A percentile compares a stretch with the other conserved stretches of the same genome.
Conservation (phyloP, 768 basidiomycete species). For the Boletus fagicola region DNA sequence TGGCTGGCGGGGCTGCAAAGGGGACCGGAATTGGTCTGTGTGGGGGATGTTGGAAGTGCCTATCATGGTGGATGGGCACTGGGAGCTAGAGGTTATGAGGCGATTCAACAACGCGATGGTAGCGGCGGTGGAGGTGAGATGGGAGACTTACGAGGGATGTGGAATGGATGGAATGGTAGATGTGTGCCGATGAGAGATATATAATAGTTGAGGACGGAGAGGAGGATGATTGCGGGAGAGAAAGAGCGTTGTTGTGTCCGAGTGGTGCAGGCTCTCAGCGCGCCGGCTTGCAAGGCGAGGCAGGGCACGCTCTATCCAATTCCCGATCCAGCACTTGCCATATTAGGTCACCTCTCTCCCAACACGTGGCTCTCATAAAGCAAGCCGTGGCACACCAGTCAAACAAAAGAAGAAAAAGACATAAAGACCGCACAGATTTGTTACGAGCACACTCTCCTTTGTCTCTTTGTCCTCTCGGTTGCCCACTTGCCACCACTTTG, state of each 20-base stretch:
- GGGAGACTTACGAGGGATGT: constrained; percentile 5
- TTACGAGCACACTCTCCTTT: background rate
- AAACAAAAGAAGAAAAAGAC: background rate
- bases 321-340: constrained; percentile 28
- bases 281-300: constrained; percentile 33
- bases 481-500: background rate
- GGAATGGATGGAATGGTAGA: background rate
- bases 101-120: constrained; percentile 14
- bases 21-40: constrained; percentile 11
- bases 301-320: constrained; percentile 33
- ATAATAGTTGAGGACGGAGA: background rate
- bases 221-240: constrained; percentile 10
- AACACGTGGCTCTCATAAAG: constrained; percentile 30
- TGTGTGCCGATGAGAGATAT: constrained; percentile 2
- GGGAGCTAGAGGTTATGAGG: constrained; percentile 9
- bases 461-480: constrained; percentile 2
- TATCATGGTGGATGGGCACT: constrained; percentile 20
- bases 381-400: background rate
- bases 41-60: background rate
- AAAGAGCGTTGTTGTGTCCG: constrained; percentile 19
- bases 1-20: constrained; percentile 19
- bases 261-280: constrained; percentile 23
- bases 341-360: constrained; percentile 25
- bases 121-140: background rate
- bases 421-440: background rate